Percentiles rank a stretch among this genome's conserved stretches.
These are phyloP conservation scores for Lepidium aucheri DNA, from an alignment of 345 rosid genomes.

Conservation along the genomic window DNA sequence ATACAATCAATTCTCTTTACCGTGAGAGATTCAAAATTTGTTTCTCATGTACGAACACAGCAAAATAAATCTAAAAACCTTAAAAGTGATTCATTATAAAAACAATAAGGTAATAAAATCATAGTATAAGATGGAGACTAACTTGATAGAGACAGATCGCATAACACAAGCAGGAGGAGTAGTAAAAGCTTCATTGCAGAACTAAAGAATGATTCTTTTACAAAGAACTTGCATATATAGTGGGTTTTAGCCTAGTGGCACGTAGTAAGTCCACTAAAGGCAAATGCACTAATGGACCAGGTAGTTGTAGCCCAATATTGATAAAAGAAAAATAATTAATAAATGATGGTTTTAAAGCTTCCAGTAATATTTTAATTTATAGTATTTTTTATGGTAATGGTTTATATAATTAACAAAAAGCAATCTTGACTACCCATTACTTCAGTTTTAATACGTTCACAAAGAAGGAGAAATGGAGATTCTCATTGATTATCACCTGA, in stretches of 20 bases:
- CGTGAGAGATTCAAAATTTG: not conserved
- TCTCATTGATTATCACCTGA: not conserved
- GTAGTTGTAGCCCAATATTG: too few species aligned
- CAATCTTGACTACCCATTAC: not conserved
- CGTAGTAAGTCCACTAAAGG: too few species aligned
- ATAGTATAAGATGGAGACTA: not conserved
- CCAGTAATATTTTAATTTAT: not conserved
- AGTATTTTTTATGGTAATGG: not conserved
- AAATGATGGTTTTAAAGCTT: too few species aligned
- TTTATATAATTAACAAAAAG: not conserved
- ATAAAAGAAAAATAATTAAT: too few species aligned
- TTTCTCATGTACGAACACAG: too few species aligned
- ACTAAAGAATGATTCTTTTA: not conserved
- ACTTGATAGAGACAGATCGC: conserved; percentile 15
- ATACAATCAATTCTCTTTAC: not conserved
- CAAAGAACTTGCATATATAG: too few species aligned
- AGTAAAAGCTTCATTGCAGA: conserved; percentile 11
- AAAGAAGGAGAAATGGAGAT: not conserved
- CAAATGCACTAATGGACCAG: too few species aligned
- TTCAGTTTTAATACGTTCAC: not conserved
- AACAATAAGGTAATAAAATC: not conserved
- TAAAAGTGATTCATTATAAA: not conserved
- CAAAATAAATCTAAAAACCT: too few species aligned
- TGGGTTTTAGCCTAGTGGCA: too few species aligned
- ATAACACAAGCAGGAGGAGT: conserved; percentile 14